Evolutionary conservation across 495 filamentous ascomycete species (phyloP), one percentile per base, ranked within the genome.

Genomic region (Penicillium daleae): DNA sequence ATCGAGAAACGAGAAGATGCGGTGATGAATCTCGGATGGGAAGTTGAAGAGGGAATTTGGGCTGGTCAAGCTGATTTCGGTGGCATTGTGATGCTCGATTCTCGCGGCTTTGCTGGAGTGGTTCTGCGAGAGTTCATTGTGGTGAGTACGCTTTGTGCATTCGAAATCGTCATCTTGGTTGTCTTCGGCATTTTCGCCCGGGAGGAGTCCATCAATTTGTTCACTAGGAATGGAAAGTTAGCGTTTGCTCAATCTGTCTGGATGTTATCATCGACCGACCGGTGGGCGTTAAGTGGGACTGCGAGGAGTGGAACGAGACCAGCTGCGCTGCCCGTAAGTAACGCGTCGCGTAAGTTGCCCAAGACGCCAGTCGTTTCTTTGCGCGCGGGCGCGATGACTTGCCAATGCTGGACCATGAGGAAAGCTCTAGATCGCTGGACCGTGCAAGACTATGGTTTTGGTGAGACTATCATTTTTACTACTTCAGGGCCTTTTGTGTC

Each of bases 171-270:
- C 65, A 17, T 63, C 60, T 35, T 67, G 60, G 10, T 39, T 56
- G 10, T 67, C 65, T 60, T 63, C 65, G 22, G 62, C 32, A n/a
- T 67, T 67, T 37, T 67, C 65, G 6, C 65, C 65, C 9, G 60
- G 65, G 2, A 49, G 10, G 9, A 63, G 27, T 12, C 62, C 60
- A 2, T 63, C 24, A 8, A 51, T 54, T 21, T 61, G 56, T 13
- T 55, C 24, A 5, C 62, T 65, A 13, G 17, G 7, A 29, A 27
- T 1, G 52, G 2, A 3, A 15, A 35, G 24, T 44, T 58, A 44
- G 26, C n/a, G n/a, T 6, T 6, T 35, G 21, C 4, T 39, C 4
- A 26, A 44, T 19, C 9, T 10, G 4, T 46, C 7, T 17, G 4
- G 40, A 6, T 35, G 35, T 12, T 39, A 7, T 15, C 40, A 54